Conservation (phyloP, 768 basidiomycete species). For the Lactifluus subvellereus region DNA sequence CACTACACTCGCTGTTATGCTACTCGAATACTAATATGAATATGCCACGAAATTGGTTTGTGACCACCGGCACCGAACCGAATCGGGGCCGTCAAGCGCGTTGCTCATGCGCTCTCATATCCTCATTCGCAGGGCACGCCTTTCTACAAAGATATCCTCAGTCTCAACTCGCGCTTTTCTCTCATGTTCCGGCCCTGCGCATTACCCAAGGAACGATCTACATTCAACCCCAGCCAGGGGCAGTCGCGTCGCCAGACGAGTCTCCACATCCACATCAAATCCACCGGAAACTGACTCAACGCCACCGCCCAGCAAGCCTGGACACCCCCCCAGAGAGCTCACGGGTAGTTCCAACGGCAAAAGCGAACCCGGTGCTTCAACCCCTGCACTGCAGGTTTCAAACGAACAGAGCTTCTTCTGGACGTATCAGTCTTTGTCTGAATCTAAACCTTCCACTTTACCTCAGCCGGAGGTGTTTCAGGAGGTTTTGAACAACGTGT, state of each 20-base stretch:
- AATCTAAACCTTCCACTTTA: slow-evolving; percentile 35
- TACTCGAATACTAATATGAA: background rate
- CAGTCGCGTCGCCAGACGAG: slow-evolving; percentile 28
- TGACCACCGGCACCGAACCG: no score
- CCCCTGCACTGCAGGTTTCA: slow-evolving; percentile 46
- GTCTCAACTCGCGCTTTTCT: slow-evolving; percentile 29
- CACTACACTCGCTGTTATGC: slow-evolving; percentile 12
- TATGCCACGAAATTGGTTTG: background rate
- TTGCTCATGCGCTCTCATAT: slow-evolving; percentile 36
- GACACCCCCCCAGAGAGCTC: slow-evolving; percentile 2
- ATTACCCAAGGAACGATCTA: slow-evolving; percentile 32
- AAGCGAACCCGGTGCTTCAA: slow-evolving; percentile 24
- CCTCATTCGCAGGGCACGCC: slow-evolving; percentile 33
- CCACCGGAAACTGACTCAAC: slow-evolving; percentile 15
- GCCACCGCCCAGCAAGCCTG: slow-evolving; percentile 14
- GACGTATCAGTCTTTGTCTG: slow-evolving; percentile 40
- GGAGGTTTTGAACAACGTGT: slow-evolving; percentile 67
- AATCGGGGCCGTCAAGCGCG: background rate
- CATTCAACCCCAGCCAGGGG: slow-evolving; percentile 19
- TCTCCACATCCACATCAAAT: slow-evolving; percentile 34
- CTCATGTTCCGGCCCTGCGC: slow-evolving; percentile 29
- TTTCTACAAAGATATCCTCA: slow-evolving; percentile 29
- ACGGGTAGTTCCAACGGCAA: slow-evolving; percentile 20
- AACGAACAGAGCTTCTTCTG: slow-evolving; percentile 54
- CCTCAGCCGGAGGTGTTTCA: slow-evolving; percentile 74